Percentiles rank a stretch among this genome's conserved stretches.
Conservation (phyloP, 1,284 basidiomycete species). For the Ganoderma lingzhi region DNA sequence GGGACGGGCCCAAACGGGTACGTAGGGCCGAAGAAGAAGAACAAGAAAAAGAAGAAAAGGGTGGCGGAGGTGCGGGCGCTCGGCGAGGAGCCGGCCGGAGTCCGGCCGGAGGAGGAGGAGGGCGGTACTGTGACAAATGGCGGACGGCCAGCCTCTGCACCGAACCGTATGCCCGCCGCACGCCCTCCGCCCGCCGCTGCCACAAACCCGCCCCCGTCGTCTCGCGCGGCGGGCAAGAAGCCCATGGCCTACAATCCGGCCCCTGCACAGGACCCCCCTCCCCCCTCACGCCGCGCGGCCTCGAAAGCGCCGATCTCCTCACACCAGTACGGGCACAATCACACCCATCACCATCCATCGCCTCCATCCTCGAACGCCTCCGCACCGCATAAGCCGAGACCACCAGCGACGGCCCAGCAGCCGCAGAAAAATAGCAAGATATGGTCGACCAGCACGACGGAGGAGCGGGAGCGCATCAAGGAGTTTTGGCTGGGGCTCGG, state of each 20-base stretch:
- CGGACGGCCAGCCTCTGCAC: slow-evolving; percentile 50
- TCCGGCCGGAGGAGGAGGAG: slow-evolving; percentile 39
- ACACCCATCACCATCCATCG: slow-evolving; percentile 72
- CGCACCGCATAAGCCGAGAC: slow-evolving; percentile 54
- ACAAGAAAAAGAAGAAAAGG: slow-evolving; percentile 47
- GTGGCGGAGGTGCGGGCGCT: slow-evolving; percentile 11
- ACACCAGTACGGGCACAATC: slow-evolving; percentile 60
- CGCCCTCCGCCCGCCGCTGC: slow-evolving; percentile 45
- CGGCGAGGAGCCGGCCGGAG: slow-evolving; percentile 40
- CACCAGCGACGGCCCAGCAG: slow-evolving; percentile 46
- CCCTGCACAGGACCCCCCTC: slow-evolving; percentile 41
- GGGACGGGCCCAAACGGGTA: slow-evolving; percentile 25
- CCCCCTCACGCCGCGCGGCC: slow-evolving; percentile 61
- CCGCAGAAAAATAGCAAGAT: slow-evolving; percentile 67
- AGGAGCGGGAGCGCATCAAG: slow-evolving; percentile 96
- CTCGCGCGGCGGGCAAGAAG: slow-evolving; percentile 80
- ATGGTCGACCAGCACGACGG: slow-evolving; percentile 89
- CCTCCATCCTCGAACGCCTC: slow-evolving; percentile 73
- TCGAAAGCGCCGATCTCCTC: slow-evolving; percentile 72
- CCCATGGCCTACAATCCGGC: slow-evolving; percentile 65
- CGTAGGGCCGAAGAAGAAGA: slow-evolving; percentile 42
- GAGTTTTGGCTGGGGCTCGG: slow-evolving; percentile 95
- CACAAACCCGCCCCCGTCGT: slow-evolving; percentile 59
- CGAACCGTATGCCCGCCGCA: slow-evolving; percentile 52
- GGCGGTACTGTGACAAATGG: slow-evolving; percentile 44